phyloP scores from a whole-genome alignment of 345 rosid species.

The Citrus reticulata region DNA sequence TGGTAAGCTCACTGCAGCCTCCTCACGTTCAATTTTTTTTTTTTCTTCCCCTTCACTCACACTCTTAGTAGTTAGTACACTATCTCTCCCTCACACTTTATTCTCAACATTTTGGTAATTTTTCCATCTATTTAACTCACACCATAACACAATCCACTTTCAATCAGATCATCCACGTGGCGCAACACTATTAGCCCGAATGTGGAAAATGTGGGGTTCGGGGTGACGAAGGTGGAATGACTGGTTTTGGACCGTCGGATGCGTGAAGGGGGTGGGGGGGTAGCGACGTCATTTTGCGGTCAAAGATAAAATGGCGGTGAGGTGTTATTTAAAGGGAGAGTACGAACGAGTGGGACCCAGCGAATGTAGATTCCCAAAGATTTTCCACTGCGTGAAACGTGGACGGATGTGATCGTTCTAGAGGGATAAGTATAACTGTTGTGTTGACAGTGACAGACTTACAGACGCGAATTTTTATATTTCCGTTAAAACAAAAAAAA shows the following conservation, averaged over 20 bases:
- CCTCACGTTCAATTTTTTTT: constrained; percentile 7
- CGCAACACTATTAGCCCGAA: not conserved
- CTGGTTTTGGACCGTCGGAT: constrained; percentile 34
- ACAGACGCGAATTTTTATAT: not conserved
- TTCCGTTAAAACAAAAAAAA: not conserved
- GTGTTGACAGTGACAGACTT: not conserved
- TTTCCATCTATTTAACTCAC: constrained; percentile 5
- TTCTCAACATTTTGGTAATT: constrained; percentile 19
- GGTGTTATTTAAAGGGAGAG: not conserved
- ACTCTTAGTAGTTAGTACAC: constrained; percentile 4
- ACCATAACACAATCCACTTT: constrained; percentile 5
- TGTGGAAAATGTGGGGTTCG: not conserved
- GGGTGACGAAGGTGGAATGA: not conserved
- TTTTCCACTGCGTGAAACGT: constrained; percentile 14
- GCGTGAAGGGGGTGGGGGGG: not conserved
- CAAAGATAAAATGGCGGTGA: not conserved
- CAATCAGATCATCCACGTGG: constrained; percentile 19
- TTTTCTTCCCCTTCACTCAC: not conserved
- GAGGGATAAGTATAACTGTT: not conserved
- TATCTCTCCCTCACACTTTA: constrained; percentile 17
- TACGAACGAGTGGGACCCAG: constrained; percentile 17
- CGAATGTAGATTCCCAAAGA: constrained; percentile 20
- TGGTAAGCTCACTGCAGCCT: constrained; percentile 30
- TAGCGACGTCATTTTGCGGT: too few species aligned
- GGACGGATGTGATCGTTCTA: constrained; percentile 16